Base-by-base conservation (phyloP, 108 stramenopile species). In the Aurantiochytrium sp. region DNA sequence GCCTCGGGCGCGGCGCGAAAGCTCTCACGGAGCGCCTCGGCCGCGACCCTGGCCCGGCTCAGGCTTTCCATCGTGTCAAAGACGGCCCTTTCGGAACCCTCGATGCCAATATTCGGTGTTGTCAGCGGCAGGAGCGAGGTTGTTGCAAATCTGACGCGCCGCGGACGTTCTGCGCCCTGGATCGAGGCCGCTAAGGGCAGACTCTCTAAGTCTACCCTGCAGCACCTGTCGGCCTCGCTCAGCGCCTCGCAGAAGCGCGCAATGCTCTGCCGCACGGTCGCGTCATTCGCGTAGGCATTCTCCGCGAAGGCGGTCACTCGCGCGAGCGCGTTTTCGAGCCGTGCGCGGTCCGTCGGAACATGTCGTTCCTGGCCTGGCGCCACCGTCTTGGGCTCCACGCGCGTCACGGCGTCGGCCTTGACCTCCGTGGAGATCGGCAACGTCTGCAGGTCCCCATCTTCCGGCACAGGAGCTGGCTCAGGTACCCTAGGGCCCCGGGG, bases 51-150 rank as follows among this genome's bases (percentile, higher is more conserved):
- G 8, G 69, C 69, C 37, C 10, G 4, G 10, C 5, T 4, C 10
- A 81, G 69, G 37, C 24, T 81, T 37, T 81, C 24, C 19, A 81
- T 4, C 15, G 42, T 15, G 12, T 37, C 42, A 37, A 81, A 81
- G 19, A 4, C 45, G 8, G 69, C 19, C 34, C 22, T 22, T 37
- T 81, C 69, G n/a, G 69, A 81, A 4, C 69, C 69, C 36, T 81
- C 41, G 24, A 81, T 45, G 42, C 69, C 69, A 81, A 81, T 81
- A 21, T 81, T 81, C 10, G 69, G 69, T 15, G 69, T 81, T 27
- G 69, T 81, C 34, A 81, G 42, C 37, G 42, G 41, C 10, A 39
- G 24, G 8, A 81, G 42, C 37, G 69, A 19, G 10, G 69, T 37
- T 4, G 41, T 81, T 17, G 69, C 69, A 30, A 81, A 81, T 17